Base-by-base conservation (phyloP, 2,329 filamentous ascomycete genomes). In the Exophiala sideris region DNA sequence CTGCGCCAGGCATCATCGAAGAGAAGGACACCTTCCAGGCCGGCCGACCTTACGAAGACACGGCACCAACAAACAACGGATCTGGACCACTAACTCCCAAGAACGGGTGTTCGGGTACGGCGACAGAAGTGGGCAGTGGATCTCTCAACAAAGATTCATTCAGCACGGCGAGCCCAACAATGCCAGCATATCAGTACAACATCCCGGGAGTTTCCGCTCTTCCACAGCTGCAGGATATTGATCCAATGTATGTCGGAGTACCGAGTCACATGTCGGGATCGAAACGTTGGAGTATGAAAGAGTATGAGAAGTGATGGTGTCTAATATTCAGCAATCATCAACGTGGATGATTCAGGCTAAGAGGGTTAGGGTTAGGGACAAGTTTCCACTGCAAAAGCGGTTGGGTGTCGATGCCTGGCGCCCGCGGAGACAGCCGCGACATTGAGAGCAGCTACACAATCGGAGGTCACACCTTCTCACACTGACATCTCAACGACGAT, bases 241-340 rank as follows among this genome's bases (percentile, higher is more conserved):
- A 42, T 12, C 57, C 45, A n/a, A 59, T 56, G 56, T 61, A 59
- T 42, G 50, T 61, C 24, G 58, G 56, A 9, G 56, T 61, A 14
- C 58, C 58, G 8, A 24, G 53, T 6, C 56, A 61, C 39, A 57
- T 61, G 53, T 56, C 56, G 14, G 58, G 58, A 5, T 56, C 52
- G 11, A 61, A 61, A 40, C 56, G 58, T 12, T 61, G 58, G 58
- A 61, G 58, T 40, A 61, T 55, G 52, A 56, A 58, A 45, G 58
- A 58, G 42, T 60, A 53, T 48, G 53, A 58, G 39, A 56, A 39
- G 57, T 57, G 34, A 52, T 12, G 16, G 34, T 11, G 29, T 24
- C 11, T 14, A 29, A 1, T 29, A 8, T 5, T 29, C 24, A 29
- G 24, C 24, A 29, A 29, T 29, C 24, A 29, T 5, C 24, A 8